Evolutionary conservation across 2,329 filamentous ascomycete species (phyloP), one percentile per base, ranked within the genome.

Genomic region (Dactylellina cionopaga): DNA sequence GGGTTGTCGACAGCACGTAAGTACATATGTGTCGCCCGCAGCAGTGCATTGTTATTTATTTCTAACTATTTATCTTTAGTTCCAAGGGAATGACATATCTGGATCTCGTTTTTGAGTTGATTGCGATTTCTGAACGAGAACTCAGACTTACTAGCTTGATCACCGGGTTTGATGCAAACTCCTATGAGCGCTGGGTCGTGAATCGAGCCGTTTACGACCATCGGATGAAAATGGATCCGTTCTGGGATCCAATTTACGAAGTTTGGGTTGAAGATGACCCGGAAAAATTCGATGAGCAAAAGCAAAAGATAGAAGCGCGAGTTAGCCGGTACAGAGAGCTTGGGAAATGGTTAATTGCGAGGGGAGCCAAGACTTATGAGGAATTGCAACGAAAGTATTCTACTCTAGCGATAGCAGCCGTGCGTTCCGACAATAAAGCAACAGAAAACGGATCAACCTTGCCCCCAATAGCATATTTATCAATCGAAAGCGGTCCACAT

Each of bases 281-380:
- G 13, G 58, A 75, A 27, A 31, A 70, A 4, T 63, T 79, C 11
- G 58, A 72, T 22, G 52, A 74, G 29, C 17, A 51, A 4, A 51
- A 74, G n/a, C 62, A 86, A 78, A 91, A 91, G 79, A 81, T 82
- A 47, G 81, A 81, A 5, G 86, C 85, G n/a, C 41, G 88, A 1
- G 78, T 80, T 6, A 25, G 41, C 11, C 35, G 35, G 3, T 65
- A 69, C 9, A n/a, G 25, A 19, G 64, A 71, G 15, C 33, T 51
- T 11, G 74, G 70, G 25, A 41, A 47, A 19, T 46, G 43, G 19
- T 46, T 76, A 15, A 11, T 75, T 9, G 54, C 58, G 2, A 86
- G 83, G 66, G 87, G 85, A 0, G 91, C 85, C 1, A 92, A 92
- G 79, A 85, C 85, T 0, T 92, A 91, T 77, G 76, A 79, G 7